Evolutionary conservation across 805 yeast genomes (phyloP).

Genomic region (Blastobotrys attinorum): DNA sequence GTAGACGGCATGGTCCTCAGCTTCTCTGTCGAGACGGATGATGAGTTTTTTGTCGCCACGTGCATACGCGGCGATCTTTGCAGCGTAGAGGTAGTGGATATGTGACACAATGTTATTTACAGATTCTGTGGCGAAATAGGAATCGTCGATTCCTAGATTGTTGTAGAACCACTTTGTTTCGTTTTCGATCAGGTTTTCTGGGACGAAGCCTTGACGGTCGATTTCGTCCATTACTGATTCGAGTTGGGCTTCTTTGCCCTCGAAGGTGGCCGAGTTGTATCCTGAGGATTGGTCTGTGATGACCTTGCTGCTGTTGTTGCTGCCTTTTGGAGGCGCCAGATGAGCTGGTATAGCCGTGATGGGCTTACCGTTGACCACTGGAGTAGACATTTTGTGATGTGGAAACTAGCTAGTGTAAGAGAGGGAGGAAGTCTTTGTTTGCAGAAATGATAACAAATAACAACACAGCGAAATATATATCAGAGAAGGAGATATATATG

Average conservation of each 20-base stretch:
- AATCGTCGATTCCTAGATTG: slow-evolving; percentile 81
- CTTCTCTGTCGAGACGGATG: slow-evolving; percentile 73
- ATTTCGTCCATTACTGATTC: slow-evolving; percentile 72
- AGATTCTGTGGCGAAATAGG: slow-evolving; percentile 80
- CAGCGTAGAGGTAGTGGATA: slow-evolving; percentile 82
- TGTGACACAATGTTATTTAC: slow-evolving; percentile 75
- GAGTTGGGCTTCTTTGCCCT: slow-evolving; percentile 74
- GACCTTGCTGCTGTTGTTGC: slow-evolving; percentile 4
- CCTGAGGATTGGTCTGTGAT: slow-evolving; percentile 35
- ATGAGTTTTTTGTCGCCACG: slow-evolving; percentile 47
- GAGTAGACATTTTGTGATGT: not conserved
- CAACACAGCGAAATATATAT: too few species aligned
- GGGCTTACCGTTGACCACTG: not conserved
- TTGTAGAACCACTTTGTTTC: slow-evolving; percentile 90
- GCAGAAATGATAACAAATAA: not conserved
- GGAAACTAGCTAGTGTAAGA: not conserved
- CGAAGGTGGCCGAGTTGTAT: slow-evolving; percentile 67
- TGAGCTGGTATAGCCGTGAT: slow-evolving; percentile 2
- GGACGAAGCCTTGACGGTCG: slow-evolving; percentile 81
- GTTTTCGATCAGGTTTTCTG: slow-evolving; percentile 73
- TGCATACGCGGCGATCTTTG: slow-evolving; percentile 84
- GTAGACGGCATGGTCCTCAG: slow-evolving; percentile 82
- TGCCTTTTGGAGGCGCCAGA: not conserved
- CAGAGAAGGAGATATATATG: too few species aligned
- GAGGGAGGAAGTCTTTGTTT: not conserved